These are phyloP conservation scores for Claviceps quebecensis DNA, from an alignment of 2,329 filamentous ascomycete genomes.

Conservation along the genomic window DNA sequence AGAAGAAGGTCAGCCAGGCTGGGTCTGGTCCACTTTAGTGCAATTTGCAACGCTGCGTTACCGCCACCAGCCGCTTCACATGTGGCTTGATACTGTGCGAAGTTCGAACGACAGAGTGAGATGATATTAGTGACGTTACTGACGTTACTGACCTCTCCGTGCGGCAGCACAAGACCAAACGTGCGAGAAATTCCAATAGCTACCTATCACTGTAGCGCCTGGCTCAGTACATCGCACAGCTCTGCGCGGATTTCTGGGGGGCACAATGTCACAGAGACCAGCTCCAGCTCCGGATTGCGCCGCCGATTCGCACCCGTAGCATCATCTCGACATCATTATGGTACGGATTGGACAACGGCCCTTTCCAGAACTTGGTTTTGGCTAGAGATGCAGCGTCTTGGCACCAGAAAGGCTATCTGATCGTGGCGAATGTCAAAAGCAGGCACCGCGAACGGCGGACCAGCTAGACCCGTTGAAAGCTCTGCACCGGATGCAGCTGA, in stretches of 20 bases:
- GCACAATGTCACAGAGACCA: no score
- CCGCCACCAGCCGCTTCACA: background rate
- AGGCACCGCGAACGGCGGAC: background rate
- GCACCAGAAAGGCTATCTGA: background rate
- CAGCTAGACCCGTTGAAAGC: background rate
- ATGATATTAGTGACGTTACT: background rate
- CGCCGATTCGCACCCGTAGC: background rate
- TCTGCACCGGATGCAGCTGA: background rate
- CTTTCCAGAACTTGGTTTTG: background rate
- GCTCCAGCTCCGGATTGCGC: background rate
- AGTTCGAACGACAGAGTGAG: background rate
- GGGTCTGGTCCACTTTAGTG: background rate
- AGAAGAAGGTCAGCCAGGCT: background rate
- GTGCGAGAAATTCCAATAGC: background rate
- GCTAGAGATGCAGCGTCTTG: background rate
- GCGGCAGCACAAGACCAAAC: background rate
- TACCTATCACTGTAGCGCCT: no score
- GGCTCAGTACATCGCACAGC: no score
- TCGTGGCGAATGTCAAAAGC: background rate
- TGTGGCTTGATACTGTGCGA: background rate
- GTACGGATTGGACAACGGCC: background rate
- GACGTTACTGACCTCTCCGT: background rate
- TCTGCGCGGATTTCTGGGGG: no score
- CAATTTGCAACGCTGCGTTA: background rate
- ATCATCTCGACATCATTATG: background rate